Conservation (phyloP, 1,139 yeast genomes). For the Groenewaldozyma sp. region DNA sequence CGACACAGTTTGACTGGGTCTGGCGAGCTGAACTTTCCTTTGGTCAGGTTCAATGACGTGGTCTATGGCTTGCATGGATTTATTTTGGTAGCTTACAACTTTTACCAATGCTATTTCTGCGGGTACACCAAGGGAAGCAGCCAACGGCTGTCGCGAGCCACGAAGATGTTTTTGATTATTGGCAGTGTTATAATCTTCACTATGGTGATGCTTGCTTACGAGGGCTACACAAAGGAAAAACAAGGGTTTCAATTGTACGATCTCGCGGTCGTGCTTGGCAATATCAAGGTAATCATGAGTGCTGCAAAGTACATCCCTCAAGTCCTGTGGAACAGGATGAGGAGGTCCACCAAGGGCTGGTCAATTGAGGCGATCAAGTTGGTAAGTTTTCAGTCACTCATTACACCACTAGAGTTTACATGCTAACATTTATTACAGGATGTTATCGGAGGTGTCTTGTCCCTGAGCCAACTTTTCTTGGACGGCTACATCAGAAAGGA, state of each 20-base stretch:
- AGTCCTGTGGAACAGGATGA: conserved; percentile 41
- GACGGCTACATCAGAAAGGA: conserved; percentile 29
- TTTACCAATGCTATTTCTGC: conserved; percentile 32
- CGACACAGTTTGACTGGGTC: conserved; percentile 20
- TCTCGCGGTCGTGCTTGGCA: conserved; percentile 37
- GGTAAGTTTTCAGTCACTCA: conserved; percentile 4
- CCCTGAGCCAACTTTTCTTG: conserved; percentile 41
- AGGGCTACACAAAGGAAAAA: conserved; percentile 21
- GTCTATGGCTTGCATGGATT: conserved; percentile 38
- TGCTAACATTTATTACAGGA: conserved; percentile 34
- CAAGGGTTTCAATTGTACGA: conserved; percentile 26
- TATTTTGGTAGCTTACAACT: conserved; percentile 26
- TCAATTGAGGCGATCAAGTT: conserved; percentile 39
- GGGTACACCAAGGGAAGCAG: conserved; percentile 26
- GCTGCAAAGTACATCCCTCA: conserved; percentile 56
- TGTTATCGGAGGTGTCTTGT: conserved; percentile 44
- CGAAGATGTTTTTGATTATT: conserved; percentile 14
- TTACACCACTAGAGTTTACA: neutral
- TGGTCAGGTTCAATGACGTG: conserved; percentile 38
- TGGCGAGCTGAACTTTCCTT: conserved; percentile 28
- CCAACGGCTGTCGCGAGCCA: conserved; percentile 23
- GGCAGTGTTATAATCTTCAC: conserved; percentile 9
- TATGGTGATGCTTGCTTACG: neutral
- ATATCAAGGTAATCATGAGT: conserved; percentile 47
- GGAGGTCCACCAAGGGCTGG: conserved; percentile 51